These are phyloP conservation scores for Solioccasus polychromus DNA, from an alignment of 768 basidiomycete genomes.

Conservation along the genomic window DNA sequence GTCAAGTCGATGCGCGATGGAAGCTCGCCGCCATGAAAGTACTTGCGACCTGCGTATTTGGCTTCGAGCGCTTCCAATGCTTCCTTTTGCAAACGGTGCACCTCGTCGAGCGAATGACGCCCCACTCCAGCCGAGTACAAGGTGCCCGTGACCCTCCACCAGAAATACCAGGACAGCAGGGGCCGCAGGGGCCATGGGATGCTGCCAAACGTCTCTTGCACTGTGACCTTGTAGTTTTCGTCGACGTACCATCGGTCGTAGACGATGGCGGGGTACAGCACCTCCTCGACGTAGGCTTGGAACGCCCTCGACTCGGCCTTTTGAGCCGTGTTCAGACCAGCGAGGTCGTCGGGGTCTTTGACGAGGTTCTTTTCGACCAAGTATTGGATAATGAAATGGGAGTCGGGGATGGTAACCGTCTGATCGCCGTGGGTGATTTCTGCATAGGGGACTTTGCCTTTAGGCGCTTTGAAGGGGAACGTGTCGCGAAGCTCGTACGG, in stretches of 20 bases:
- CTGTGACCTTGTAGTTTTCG: constrained; percentile 21
- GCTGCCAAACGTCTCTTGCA: constrained; percentile 14
- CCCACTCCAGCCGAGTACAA: constrained; percentile 28
- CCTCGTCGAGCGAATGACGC: constrained; percentile 33
- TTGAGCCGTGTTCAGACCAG: constrained; percentile 25
- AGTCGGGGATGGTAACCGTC: constrained; percentile 26
- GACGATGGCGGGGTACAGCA: constrained; percentile 28
- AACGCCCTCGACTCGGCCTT: constrained; percentile 34
- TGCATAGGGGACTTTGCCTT: constrained; percentile 33
- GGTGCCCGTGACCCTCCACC: constrained; percentile 13
- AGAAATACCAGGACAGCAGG: constrained; percentile 22
- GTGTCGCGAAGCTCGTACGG: constrained; percentile 28
- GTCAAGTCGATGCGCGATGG: constrained; percentile 31
- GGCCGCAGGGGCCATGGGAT: constrained; percentile 18
- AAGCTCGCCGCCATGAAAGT: constrained; percentile 24
- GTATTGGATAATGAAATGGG: constrained; percentile 34
- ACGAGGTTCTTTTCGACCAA: constrained; percentile 25
- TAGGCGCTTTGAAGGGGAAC: constrained; percentile 27
- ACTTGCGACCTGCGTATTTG: constrained; percentile 23
- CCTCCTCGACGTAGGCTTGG: constrained; percentile 32
- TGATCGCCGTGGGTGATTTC: constrained; percentile 26
- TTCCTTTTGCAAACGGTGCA: constrained; percentile 28
- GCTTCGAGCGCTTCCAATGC: constrained; percentile 29
- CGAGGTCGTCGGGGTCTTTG: constrained; percentile 28
- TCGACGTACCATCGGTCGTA: constrained; percentile 31